Conservation (phyloP, 225 moss, liverwort and hornwort species). For the Asterella californica region DNA sequence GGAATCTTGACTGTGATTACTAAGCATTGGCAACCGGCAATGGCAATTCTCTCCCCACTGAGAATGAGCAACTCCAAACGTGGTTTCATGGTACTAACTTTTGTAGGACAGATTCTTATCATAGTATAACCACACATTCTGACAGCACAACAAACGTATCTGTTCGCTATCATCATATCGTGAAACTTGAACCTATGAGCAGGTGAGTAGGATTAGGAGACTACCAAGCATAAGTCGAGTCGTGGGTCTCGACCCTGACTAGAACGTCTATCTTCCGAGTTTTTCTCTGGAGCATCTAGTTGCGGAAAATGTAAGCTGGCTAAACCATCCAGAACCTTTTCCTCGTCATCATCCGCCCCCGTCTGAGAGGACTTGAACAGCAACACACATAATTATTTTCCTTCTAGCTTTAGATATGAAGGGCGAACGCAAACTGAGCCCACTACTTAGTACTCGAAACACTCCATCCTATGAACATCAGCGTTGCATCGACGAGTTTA, state of each 20-base stretch:
- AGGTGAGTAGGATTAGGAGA: not conserved
- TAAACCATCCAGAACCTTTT: not conserved
- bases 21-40: not conserved
- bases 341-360: not conserved
- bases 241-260: conserved; percentile 4
- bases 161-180: not conserved
- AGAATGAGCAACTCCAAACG: too few species aligned
- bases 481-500: too few species aligned
- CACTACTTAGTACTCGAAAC: too few species aligned
- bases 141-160: not conserved
- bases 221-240: conserved; percentile 21
- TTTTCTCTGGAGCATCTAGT: not conserved
- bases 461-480: too few species aligned
- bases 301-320: not conserved
- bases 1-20: not conserved
- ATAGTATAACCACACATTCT: not conserved
- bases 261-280: not conserved
- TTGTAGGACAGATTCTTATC: not conserved
- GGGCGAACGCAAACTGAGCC: too few species aligned
- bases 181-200: not conserved
- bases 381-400: not conserved
- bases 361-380: not conserved
- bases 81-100: too few species aligned
- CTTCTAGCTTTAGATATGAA: too few species aligned
- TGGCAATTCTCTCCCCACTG: too few species aligned